Evolutionary conservation across 176 grass and related monocot genomes (phyloP).

Genomic region (Puya raimondii): DNA sequence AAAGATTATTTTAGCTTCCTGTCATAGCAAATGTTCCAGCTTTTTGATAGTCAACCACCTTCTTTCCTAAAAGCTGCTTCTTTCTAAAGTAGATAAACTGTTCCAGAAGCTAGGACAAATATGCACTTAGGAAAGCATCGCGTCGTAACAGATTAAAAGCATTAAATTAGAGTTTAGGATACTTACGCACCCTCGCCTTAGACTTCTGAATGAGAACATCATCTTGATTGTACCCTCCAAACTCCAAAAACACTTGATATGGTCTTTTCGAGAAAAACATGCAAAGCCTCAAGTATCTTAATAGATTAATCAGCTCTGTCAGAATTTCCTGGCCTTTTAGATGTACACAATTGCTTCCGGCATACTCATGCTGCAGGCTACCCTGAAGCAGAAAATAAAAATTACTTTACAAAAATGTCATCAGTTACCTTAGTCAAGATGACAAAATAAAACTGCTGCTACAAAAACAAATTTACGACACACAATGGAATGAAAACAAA

Average conservation of each 20-base stretch:
- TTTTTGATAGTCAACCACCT: too few relatives aligned
- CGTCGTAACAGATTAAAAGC: not conserved
- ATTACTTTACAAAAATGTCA: constrained; percentile 8
- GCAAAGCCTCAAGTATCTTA: constrained; percentile 71
- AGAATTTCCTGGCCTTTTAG: constrained; percentile 51
- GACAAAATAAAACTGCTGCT: not conserved
- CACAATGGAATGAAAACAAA: not conserved
- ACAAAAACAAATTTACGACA: not conserved
- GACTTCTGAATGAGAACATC: constrained; percentile 66
- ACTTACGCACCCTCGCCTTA: constrained; percentile 92
- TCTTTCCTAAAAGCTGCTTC: too few relatives aligned
- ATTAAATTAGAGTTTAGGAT: constrained; percentile 22
- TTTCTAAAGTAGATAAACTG: too few relatives aligned
- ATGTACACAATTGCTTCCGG: constrained; percentile 56
- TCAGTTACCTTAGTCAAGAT: not conserved
- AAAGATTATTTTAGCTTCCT: too few relatives aligned
- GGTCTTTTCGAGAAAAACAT: constrained; percentile 79
- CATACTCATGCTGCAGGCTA: constrained; percentile 57
- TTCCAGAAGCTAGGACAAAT: too few relatives aligned
- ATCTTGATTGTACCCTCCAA: constrained; percentile 59
- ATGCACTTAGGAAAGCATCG: not conserved
- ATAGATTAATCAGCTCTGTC: constrained; percentile 48
- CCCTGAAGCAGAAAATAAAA: constrained; percentile 30
- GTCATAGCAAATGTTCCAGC: too few relatives aligned
- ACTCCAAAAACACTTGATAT: constrained; percentile 67